Evolutionary conservation across 2,329 filamentous ascomycete species (phyloP), one percentile per base, ranked within the genome.

Genomic region (Daldinia eschscholtzii): DNA sequence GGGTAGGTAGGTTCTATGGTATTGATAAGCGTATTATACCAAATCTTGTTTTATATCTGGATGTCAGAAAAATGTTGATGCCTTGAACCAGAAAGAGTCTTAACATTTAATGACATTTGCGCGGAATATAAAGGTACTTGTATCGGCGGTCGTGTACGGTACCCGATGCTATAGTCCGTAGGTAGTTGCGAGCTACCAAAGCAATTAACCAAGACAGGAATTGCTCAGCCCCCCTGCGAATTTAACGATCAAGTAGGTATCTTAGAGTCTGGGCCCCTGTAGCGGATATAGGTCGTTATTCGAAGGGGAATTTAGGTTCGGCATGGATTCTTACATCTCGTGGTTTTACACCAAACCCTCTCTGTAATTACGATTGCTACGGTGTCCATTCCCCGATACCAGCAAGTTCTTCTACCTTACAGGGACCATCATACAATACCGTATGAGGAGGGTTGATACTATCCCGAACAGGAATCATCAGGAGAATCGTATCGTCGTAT

Each of bases 381-480:
- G 26, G 26, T 2, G 7, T 52, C 26, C 26, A 52, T 30, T 52
- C 46, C 10, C 23, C 46, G 15, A 3, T 4, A 50, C 46, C 13
- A 50, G 10, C 46, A 15, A 23, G 46, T 3, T 13, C 26, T 5
- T 28, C 15, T 15, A 30, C n/a, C 13, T 30, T 30, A 7, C 72
- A 73, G 0, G 66, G 56, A 4, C 72, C 72, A 6, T 53, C 50
- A 23, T 73, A 60, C 20, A 73, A 35, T 10, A 71, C 68, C 3
- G 13, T 58, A 35, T 73, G 60, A 3, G 58, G 18, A 15, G 72
- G 72, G 18, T 42, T 59, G 6, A 63, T 52, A 20, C 56, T 60
- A n/a, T 44, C 59, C 57, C 39, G 13, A 6, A 81, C 70, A 9
- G 81, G 82, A 39, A 84, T 70, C 66, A 79, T 66, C 42, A 83